These are phyloP conservation scores for Pichia thaimueangensis DNA, from an alignment of 805 yeast genomes.

Conservation along the genomic window DNA sequence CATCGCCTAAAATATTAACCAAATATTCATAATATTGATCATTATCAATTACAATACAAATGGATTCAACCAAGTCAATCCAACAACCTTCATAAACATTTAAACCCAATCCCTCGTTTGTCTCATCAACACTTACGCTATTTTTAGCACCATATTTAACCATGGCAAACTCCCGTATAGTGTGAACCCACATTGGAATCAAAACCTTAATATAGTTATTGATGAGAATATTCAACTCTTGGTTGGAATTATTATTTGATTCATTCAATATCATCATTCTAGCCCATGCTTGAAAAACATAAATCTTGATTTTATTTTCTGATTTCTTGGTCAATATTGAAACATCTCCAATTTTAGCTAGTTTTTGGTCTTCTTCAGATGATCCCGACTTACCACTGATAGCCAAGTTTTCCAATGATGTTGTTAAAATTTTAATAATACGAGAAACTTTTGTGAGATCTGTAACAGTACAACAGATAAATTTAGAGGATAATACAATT, in stretches of 20 bases:
- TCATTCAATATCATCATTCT: conserved; percentile 33
- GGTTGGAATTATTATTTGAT: conserved; percentile 26
- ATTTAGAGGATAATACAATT: conserved; percentile 67
- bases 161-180: conserved; percentile 68
- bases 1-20: conserved; percentile 45
- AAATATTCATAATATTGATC: conserved; percentile 38
- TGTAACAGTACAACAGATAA: conserved; percentile 57
- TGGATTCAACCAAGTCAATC: conserved; percentile 71
- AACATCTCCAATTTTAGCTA: conserved; percentile 51
- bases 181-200: conserved; percentile 72
- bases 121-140: conserved; percentile 18
- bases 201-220: conserved; percentile 52
- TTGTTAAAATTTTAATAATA: conserved; percentile 57
- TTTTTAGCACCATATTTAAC: conserved; percentile 41
- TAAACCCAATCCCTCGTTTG: conserved; percentile 38
- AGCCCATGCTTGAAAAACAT: conserved; percentile 72
- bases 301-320: conserved; percentile 48
- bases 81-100: conserved; percentile 54
- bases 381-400: conserved; percentile 18
- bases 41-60: conserved; percentile 54
- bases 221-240: conserved; percentile 41
- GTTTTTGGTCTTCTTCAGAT: conserved; percentile 23
- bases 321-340: conserved; percentile 39
- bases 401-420: conserved; percentile 55
- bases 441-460: conserved; percentile 44